Conservation (phyloP, 2,329 filamentous ascomycete genomes). For the Stachybotrys echinatus region DNA sequence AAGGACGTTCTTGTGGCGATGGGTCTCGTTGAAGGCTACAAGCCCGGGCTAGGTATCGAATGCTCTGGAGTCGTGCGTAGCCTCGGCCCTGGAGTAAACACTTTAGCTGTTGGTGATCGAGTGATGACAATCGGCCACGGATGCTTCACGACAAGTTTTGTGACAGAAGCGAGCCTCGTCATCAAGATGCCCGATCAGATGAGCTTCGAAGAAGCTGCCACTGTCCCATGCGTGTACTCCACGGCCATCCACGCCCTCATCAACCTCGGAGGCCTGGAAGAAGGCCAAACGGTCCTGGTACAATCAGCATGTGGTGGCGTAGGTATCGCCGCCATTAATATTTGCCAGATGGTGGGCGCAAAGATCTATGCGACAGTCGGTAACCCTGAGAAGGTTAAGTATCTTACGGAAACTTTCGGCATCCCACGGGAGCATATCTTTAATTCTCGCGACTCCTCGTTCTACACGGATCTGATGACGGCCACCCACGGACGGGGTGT, state of each 20-base stretch:
- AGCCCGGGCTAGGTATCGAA: slow-evolving; percentile 21
- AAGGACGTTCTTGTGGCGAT: slow-evolving; percentile 32
- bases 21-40: slow-evolving; percentile 17
- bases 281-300: slow-evolving; percentile 23
- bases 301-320: slow-evolving; percentile 27
- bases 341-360: slow-evolving; percentile 22
- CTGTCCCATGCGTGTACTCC: slow-evolving; percentile 26
- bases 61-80: slow-evolving; percentile 21
- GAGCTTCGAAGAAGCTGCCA: slow-evolving; percentile 27
- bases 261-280: slow-evolving; percentile 7
- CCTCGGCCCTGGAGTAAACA: slow-evolving; percentile 17
- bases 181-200: slow-evolving; percentile 27
- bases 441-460: slow-evolving; percentile 22
- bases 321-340: slow-evolving; percentile 24
- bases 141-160: slow-evolving; percentile 16
- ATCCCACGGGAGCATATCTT: slow-evolving; percentile 1
- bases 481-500: slow-evolving; percentile 24
- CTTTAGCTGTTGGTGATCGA: slow-evolving; percentile 26
- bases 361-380: slow-evolving; percentile 31
- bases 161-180: slow-evolving; percentile 14
- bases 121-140: slow-evolving; percentile 17
- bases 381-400: slow-evolving; percentile 23
- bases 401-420: slow-evolving; percentile 14
- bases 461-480: slow-evolving; percentile 19
- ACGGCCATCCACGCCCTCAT: slow-evolving; percentile 27